Percentiles rank a stretch among this genome's conserved stretches.
phyloP scores from a whole-genome alignment of 257 asterid species.

The Lycium barbarum region DNA sequence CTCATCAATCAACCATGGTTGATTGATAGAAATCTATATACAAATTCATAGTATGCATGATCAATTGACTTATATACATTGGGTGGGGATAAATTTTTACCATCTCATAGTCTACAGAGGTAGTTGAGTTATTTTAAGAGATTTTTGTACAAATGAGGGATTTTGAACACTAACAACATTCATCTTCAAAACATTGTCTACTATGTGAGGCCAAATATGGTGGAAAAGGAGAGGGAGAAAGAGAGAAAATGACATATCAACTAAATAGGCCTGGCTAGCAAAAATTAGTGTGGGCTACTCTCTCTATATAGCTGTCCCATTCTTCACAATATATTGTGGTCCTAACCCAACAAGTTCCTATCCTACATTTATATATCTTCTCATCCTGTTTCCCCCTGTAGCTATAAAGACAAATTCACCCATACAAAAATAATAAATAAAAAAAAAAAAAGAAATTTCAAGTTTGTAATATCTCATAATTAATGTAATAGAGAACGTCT shows the following conservation, averaged over 20 bases:
- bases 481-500: too few species aligned
- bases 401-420: not conserved
- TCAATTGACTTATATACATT: not conserved
- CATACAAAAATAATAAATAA: too few species aligned
- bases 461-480: not conserved
- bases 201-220: conserved; percentile 33
- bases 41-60: not conserved
- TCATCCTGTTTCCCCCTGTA: not conserved
- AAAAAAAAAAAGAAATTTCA: not conserved
- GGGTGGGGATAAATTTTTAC: not conserved
- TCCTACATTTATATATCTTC: conserved; percentile 20
- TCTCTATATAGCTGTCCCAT: conserved; percentile 14
- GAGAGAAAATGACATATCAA: conserved; percentile 60
- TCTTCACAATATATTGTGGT: conserved; percentile 33
- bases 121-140: not conserved
- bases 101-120: not conserved
- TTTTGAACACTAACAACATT: not conserved
- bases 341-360: conserved; percentile 37
- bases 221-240: conserved; percentile 29
- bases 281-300: conserved; percentile 48
- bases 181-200: not conserved
- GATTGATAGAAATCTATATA: not conserved
- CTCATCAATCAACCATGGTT: not conserved
- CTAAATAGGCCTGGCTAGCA: conserved; percentile 51
- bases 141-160: not conserved